Base-by-base conservation (phyloP, 2,329 filamentous ascomycete species). In the Rhexocercosporidium sp. region DNA sequence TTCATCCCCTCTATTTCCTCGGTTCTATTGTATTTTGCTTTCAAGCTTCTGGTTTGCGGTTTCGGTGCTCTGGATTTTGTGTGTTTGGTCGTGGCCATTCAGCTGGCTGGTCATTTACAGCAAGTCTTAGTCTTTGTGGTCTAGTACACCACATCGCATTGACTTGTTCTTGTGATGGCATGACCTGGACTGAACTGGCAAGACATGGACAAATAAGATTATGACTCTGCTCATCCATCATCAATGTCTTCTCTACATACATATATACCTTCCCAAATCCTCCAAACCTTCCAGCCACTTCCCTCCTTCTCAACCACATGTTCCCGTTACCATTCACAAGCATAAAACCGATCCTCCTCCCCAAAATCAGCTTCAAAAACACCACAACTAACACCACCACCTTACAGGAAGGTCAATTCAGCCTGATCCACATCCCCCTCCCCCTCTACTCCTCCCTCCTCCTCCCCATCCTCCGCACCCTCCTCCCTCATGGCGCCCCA, bases 341-440 rank as follows among this genome's bases (percentile, higher is more conserved):
- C 49, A 62, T 74, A 67, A 72, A 71, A 47, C 69, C 69, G 27
- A 67, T 71, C 51, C 61, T 73, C 59, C 56, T 59, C 4, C 59
- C 60, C 39, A 44, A 51, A 47, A 70, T 74, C 77, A 62, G 75
- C 69, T 54, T 41, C 53, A 34, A n/a, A n/a, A n/a, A 49, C 20
- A 16, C 25, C 46, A 14, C 29, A 46, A 71, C 75, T 77, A 62
- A 77, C 70, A 57, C 46, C 44, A 27, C 47, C 9, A 39, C 34
- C n/a, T 22, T 14, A 67, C 81, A 98, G 96, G 91, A 97, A 75
- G 93, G 93, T 72, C 90, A 90, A 70, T 88, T 97, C 74, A 93
- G 90, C 75, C 85, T 99, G 68, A 93, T 98, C 75, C 94, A 97
- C 79, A 94, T 98, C 66, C 94, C 95, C 1, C 82, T 96, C 69